phyloP scores from a whole-genome alignment of 2,329 filamentous ascomycete genomes.

The Trichoderma brevicompactum region DNA sequence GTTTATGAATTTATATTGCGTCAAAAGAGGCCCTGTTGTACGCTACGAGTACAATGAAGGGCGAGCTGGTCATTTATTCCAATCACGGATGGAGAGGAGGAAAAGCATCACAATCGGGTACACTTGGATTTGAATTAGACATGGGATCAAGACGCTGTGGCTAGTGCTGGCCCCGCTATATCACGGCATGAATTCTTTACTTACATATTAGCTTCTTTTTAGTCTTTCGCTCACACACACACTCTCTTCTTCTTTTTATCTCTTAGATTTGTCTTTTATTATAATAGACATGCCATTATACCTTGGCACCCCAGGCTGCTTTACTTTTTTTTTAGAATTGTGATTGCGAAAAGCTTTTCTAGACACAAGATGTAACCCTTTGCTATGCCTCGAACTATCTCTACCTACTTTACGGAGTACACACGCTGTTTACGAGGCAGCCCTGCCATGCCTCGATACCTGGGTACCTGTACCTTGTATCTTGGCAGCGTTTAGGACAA shows the following conservation, averaged over 20 bases:
- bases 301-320: not conserved
- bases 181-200: conserved; percentile 18
- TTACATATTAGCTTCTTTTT: conserved; percentile 15
- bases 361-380: no score
- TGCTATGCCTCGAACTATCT: no score
- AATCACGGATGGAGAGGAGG: conserved; percentile 19
- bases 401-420: no score
- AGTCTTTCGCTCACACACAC: not conserved
- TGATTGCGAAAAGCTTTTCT: no score
- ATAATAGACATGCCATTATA: conserved; percentile 20
- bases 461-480: no score
- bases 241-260: conserved; percentile 1
- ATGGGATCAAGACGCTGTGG: conserved; percentile 13
- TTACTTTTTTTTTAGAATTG: not conserved
- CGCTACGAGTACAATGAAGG: conserved; percentile 22
- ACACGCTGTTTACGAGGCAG: no score
- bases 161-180: conserved; percentile 11
- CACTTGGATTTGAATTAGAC: conserved; percentile 14
- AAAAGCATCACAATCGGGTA: conserved; percentile 14
- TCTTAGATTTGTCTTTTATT: conserved; percentile 1
- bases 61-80: not conserved
- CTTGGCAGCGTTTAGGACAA: no score
- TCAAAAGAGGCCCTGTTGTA: conserved; percentile 12
- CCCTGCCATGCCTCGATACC: no score
- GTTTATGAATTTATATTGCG: conserved; percentile 41